Evolutionary conservation across 768 basidiomycete species (phyloP), one percentile per base, ranked within the genome.

Genomic region (Tricholomella constricta): DNA sequence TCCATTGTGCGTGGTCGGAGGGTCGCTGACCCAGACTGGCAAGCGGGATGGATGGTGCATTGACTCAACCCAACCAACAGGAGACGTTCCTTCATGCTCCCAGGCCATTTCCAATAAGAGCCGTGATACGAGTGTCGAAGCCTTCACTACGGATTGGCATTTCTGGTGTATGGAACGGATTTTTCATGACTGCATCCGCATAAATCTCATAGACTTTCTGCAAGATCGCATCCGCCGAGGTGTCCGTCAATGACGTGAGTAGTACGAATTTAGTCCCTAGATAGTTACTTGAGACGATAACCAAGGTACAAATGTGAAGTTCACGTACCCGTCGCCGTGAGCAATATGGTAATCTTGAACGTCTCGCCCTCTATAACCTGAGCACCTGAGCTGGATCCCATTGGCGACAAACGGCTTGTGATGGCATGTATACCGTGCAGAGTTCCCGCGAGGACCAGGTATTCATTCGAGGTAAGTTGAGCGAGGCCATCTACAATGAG

Each of bases 391-490:
- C 89, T 88, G 19, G 79, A 63, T 4, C 88, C 89, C 15, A 80
- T 83, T 2, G 97, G 96, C 4, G 91, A 93, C 40, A 99, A 76
- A 38, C 91, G 84, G 57, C 89, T 88, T 0, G 96, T 98, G 61
- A 98, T 98, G n/a, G 97, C 97, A 62, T 98, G 97, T 25, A 99
- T 96, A 45, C 96, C 95, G 58, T 98, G 97, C 32, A 98, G 72
- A 12, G 97, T 98, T 38, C 96, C 96, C 2, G 97, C 97, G 35
- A 98, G 83, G 15, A 98, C 91, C 48, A 99, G 84, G 59, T 94
- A 89, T 75, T 97, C 94, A 71, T 97, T 97, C 19, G 95, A 92
- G 6, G 91, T 90, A 48, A 96, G 76, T 52, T 86, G 82, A 8
- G 94, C 86, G 43, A 98, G 85, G n/a, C 93, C 94, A 59, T 95